Evolutionary conservation across 306 rosid genomes (phyloP).

Genomic region (Adenanthera pavonina): DNA sequence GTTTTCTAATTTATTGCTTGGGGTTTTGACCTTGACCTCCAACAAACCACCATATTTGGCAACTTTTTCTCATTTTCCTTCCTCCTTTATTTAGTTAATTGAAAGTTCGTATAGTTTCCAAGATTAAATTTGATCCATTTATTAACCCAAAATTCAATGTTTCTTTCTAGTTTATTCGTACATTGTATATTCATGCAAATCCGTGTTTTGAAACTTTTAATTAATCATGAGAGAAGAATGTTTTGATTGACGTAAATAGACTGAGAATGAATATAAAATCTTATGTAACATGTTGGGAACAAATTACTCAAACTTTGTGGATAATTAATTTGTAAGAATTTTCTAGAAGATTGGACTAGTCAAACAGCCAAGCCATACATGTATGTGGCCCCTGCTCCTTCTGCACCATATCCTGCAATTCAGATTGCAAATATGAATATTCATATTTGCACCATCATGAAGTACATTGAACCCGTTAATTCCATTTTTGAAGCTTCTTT

Average conservation of each 20-base stretch:
- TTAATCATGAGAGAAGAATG: not conserved
- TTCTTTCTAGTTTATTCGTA: not conserved
- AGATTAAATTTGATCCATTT: not conserved
- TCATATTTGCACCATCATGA: no score
- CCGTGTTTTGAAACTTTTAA: not conserved
- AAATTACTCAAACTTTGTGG: not conserved
- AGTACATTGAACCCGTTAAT: no score
- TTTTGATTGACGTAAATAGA: no score
- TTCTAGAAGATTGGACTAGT: no score
- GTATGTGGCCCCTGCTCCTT: no score
- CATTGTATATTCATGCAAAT: not conserved
- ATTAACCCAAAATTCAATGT: constrained; percentile 7
- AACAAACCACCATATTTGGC: constrained; percentile 84
- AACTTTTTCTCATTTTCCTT: constrained; percentile 55
- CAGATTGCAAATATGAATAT: no score
- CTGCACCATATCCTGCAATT: no score
- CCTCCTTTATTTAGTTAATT: constrained; percentile 51
- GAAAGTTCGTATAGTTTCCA: not conserved
- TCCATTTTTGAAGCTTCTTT: no score
- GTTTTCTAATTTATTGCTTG: constrained; percentile 60
- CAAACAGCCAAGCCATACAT: no score
- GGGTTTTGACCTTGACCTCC: constrained; percentile 79
- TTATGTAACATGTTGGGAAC: not conserved
- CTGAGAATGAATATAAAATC: not conserved
- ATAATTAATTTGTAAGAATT: no score